Percentiles rank a stretch among this genome's conserved stretches.
phyloP scores from a whole-genome alignment of 345 rosid species.

The Citropsis articulata region DNA sequence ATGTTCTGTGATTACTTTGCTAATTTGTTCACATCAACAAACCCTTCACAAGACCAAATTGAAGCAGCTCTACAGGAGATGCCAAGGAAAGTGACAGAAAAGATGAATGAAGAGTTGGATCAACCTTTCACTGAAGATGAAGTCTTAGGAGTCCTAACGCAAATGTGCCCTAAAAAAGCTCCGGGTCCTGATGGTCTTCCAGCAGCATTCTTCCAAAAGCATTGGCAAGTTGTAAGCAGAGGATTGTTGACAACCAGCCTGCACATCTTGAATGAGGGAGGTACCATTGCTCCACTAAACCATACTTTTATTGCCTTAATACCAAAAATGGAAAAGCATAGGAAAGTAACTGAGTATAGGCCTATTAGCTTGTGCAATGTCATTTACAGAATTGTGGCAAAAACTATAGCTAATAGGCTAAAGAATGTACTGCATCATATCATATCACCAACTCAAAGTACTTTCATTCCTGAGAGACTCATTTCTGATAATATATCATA shows the following conservation, averaged over 20 bases:
- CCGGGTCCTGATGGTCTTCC: no score
- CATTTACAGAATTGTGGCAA: no score
- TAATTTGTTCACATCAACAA: background rate
- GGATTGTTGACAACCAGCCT: no score
- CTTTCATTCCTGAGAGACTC: background rate
- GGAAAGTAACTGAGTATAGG: no score
- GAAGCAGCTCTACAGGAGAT: accelerated
- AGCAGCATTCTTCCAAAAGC: no score
- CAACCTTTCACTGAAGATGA: background rate
- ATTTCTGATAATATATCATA: no score
- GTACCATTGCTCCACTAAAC: background rate
- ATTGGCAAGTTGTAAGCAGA: no score
- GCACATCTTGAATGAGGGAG: background rate
- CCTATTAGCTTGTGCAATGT: background rate
- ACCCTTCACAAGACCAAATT: background rate
- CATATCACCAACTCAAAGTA: background rate
- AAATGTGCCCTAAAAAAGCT: no score
- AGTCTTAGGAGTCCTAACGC: no score
- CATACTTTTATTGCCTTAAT: no score
- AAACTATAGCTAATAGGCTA: background rate
- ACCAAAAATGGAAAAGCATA: background rate
- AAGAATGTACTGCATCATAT: background rate
- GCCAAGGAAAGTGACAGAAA: no score
- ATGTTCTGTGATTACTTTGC: background rate
- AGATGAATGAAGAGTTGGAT: no score